Percentiles rank a stretch among this genome's conserved stretches.
phyloP scores from a whole-genome alignment of 495 filamentous ascomycete genomes.

The Rostrohypoxylon terebratum region DNA sequence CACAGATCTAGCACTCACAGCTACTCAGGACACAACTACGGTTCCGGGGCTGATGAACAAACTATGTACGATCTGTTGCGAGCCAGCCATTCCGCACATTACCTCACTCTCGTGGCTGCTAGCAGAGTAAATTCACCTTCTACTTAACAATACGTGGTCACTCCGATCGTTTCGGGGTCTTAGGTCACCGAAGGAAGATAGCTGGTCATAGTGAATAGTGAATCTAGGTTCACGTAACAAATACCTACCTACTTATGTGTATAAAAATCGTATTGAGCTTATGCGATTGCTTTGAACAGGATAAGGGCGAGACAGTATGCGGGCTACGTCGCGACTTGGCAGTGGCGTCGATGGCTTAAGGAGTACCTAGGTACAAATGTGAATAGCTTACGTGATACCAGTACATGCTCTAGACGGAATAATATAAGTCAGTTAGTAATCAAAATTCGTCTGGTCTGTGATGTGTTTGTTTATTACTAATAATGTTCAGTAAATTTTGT shows the following conservation, averaged over 20 bases:
- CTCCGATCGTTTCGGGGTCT: not conserved
- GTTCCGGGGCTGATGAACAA: conserved; percentile 43
- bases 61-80: conserved; percentile 44
- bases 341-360: not conserved
- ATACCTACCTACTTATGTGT: not conserved
- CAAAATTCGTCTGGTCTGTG: not conserved
- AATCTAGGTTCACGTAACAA: not conserved
- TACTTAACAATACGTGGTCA: not conserved
- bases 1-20: conserved; percentile 37
- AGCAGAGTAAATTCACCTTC: not conserved
- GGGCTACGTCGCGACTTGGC: not conserved
- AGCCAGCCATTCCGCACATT: conserved; percentile 40
- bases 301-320: not conserved
- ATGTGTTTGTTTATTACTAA: not conserved
- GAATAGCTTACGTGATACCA: conserved; percentile 8
- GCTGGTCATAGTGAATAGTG: not conserved
- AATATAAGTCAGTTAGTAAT: not conserved
- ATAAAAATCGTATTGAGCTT: not conserved
- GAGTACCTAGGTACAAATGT: not conserved
- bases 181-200: not conserved
- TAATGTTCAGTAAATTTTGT: not conserved
- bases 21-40: conserved; percentile 38
- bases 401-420: not conserved
- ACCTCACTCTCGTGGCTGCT: not conserved
- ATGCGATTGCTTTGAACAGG: not conserved